Evolutionary conservation across 2,329 filamentous ascomycete genomes (phyloP).

Genomic region (Microcyclospora tardicrescens): DNA sequence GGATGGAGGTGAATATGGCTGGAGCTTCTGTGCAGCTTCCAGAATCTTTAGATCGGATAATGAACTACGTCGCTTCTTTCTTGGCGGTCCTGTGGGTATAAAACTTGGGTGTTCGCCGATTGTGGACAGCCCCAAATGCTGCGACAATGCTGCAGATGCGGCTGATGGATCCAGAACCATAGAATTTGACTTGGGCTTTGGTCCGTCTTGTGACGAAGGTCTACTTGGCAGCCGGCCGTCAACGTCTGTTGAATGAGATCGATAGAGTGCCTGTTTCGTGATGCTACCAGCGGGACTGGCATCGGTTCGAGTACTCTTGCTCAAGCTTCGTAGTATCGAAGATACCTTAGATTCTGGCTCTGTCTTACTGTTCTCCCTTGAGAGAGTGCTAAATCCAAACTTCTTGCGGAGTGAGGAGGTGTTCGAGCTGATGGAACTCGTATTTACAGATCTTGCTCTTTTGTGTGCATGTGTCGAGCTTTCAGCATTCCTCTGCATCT

Average conservation of each 20-base stretch:
- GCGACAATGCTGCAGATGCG: conserved; percentile 6
- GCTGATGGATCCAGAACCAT: conserved; percentile 3
- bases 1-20: conserved; percentile 11
- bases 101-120: conserved; percentile 37
- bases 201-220: conserved; percentile 44
- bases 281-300: conserved; percentile 50
- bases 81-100: conserved; percentile 33
- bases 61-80: conserved; percentile 80
- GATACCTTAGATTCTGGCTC: conserved; percentile 55
- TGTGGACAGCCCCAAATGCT: conserved; percentile 30
- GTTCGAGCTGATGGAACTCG: conserved; percentile 71
- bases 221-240: conserved; percentile 39
- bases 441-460: conserved; percentile 47
- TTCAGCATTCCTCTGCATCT: conserved; percentile 8
- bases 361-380: conserved; percentile 67
- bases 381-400: conserved; percentile 61
- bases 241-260: conserved; percentile 68
- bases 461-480: conserved; percentile 22
- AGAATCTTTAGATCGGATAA: conserved; percentile 69
- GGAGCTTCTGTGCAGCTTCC: conserved; percentile 34
- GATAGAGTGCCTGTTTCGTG: conserved; percentile 52
- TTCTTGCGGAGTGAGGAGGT: conserved; percentile 73
- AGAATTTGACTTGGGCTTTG: conserved; percentile 14
- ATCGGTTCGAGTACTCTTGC: conserved; percentile 56
- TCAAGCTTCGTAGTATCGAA: conserved; percentile 77